Conservation (phyloP, 768 basidiomycete species). For the Tylopilus felleus region DNA sequence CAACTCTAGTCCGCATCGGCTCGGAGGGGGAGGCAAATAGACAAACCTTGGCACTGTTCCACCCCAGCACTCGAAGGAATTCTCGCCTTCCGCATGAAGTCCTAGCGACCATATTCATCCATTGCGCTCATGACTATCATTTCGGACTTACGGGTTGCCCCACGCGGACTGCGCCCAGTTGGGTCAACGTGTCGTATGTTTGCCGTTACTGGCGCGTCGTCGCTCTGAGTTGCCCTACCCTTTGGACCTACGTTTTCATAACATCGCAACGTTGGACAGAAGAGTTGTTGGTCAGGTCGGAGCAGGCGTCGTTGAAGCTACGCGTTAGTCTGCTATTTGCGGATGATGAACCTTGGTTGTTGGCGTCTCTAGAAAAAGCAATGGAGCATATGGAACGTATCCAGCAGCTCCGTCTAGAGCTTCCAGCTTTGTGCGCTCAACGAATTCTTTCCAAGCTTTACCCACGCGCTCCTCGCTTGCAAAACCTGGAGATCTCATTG, state of each 20-base stretch:
- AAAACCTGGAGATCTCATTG: neutral
- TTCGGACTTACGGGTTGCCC: neutral
- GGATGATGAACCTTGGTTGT: rapidly evolving
- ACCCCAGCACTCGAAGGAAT: neutral
- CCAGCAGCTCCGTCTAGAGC: neutral
- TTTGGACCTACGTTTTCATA: neutral
- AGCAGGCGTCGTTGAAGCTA: neutral
- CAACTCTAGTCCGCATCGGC: no score
- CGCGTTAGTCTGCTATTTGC: no score
- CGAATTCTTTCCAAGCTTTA: neutral
- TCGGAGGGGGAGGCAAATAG: no score
- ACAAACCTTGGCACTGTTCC: neutral
- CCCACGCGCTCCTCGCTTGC: neutral
- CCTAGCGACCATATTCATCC: neutral
- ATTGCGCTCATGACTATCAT: neutral
- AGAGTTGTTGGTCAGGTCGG: neutral
- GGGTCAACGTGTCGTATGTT: neutral
- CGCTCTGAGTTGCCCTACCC: neutral
- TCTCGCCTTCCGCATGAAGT: neutral
- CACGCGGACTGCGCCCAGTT: neutral
- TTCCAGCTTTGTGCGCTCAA: neutral
- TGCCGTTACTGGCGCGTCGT: neutral
- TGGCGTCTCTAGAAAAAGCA: neutral
- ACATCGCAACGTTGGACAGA: neutral
- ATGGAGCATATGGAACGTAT: neutral